Evolutionary conservation across 1,284 basidiomycete genomes (phyloP).

Genomic region (Pseudozyma sp.): DNA sequence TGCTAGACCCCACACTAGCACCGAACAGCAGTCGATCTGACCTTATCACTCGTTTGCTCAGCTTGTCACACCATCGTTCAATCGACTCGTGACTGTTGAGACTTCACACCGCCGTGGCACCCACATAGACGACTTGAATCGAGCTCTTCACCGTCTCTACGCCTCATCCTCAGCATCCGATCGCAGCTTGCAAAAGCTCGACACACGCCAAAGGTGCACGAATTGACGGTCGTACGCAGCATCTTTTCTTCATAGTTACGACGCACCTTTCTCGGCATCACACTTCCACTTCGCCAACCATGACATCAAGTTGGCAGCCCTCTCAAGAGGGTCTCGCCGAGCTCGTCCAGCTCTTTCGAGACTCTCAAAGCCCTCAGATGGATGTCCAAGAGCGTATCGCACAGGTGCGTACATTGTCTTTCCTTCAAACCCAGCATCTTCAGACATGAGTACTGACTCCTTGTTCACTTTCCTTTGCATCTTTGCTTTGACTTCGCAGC

Average conservation of each 20-base stretch:
- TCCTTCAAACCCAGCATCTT: not conserved
- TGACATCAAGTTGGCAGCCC: conserved; percentile 58
- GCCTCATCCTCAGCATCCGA: too few relatives aligned
- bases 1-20: too few relatives aligned
- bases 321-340: conserved; percentile 60
- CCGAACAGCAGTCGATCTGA: too few relatives aligned
- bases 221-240: not conserved
- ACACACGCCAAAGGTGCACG: too few relatives aligned
- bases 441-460: too few relatives aligned
- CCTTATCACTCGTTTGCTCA: too few relatives aligned
- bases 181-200: too few relatives aligned
- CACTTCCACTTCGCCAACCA: conserved; percentile 10
- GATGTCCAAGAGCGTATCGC: conserved; percentile 63
- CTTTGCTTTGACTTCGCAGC: conserved; percentile 25
- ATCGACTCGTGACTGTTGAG: not conserved
- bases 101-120: too few relatives aligned
- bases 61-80: too few relatives aligned
- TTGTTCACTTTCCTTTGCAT: not conserved
- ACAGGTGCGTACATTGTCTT: conserved; percentile 29
- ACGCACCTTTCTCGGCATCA: not conserved
- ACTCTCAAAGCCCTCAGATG: conserved; percentile 61
- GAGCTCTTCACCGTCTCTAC: too few relatives aligned
- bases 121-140: too few relatives aligned
- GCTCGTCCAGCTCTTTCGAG: conserved; percentile 63
- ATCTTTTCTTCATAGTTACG: not conserved